phyloP scores from a whole-genome alignment of 2,329 filamentous ascomycete genomes.

The Aspergillus sp. region DNA sequence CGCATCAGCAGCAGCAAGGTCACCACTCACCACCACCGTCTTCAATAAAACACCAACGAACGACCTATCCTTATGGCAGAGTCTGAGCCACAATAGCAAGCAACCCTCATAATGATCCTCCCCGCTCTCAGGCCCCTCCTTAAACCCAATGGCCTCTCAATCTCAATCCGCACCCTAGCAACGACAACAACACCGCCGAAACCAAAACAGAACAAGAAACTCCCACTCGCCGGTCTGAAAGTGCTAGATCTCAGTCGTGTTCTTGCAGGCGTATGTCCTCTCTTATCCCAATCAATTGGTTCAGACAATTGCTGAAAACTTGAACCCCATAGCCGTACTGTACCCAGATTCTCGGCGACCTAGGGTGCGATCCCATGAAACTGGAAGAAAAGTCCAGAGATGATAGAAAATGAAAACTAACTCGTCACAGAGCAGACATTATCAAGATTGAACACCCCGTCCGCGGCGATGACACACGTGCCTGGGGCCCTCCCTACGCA shows the following conservation, averaged over 20 bases:
- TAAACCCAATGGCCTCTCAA: constrained; percentile 1
- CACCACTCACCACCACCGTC: not conserved
- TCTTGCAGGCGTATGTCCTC: constrained; percentile 10
- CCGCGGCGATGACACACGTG: constrained; percentile 88
- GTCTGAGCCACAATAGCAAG: not conserved
- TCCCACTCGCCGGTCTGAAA: constrained; percentile 18
- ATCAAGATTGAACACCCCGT: constrained; percentile 97
- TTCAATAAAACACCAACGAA: not conserved
- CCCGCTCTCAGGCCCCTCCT: not conserved
- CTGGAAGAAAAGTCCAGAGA: not conserved
- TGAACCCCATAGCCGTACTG: constrained; percentile 75
- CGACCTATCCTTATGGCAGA: not conserved
- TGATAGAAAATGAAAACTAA: not conserved
- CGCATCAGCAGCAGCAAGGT: not conserved
- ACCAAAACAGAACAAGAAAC: constrained; percentile 13
- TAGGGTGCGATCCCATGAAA: constrained; percentile 69
- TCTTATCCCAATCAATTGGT: not conserved
- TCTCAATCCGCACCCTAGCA: not conserved
- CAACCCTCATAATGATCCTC: not conserved
- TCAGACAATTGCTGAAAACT: constrained; percentile 3
- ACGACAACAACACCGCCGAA: not conserved
- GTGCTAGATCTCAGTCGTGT: constrained; percentile 21
- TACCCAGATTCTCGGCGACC: constrained; percentile 92
- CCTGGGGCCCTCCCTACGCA: constrained; percentile 96
- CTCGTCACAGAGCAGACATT: constrained; percentile 74